phyloP scores from a whole-genome alignment of 2,329 filamentous ascomycete genomes.

The Leptographium wingfieldii region DNA sequence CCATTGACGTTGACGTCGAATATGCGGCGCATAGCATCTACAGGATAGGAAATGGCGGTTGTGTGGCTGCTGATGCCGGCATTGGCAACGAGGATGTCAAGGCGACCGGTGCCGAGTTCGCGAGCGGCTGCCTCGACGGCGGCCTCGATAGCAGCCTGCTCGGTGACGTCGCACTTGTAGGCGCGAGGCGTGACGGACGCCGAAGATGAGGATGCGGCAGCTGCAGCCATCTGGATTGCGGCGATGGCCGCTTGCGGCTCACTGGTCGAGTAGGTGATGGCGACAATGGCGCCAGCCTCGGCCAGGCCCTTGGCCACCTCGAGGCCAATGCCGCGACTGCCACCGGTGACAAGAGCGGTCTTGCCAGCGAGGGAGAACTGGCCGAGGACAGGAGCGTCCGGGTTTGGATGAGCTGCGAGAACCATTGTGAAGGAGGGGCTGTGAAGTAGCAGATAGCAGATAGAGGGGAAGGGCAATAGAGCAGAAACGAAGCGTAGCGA shows the following conservation, averaged over 20 bases:
- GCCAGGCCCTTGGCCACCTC: constrained; percentile 1
- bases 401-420: constrained; percentile 18
- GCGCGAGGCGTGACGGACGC: constrained; percentile 11
- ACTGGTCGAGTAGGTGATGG: not conserved
- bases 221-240: constrained; percentile 6
- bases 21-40: constrained; percentile 24
- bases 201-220: not conserved
- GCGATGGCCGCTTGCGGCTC: constrained; percentile 18
- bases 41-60: constrained; percentile 26
- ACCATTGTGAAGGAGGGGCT: constrained; percentile 13
- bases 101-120: constrained; percentile 18
- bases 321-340: constrained; percentile 3
- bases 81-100: constrained; percentile 30
- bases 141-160: constrained; percentile 17
- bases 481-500: not conserved
- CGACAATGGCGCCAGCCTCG: constrained; percentile 2
- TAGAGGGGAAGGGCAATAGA: not conserved
- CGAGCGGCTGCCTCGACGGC: constrained; percentile 21
- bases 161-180: constrained; percentile 25
- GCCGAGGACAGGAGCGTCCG: constrained; percentile 18
- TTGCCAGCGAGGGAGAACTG: constrained; percentile 14
- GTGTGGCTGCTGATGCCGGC: constrained; percentile 26
- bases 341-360: constrained; percentile 3
- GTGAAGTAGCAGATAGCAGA: not conserved
- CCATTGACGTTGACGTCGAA: constrained; percentile 28